Evolutionary conservation across 805 yeast species (phyloP).

Genomic region (Barnettozyma sucrosica): DNA sequence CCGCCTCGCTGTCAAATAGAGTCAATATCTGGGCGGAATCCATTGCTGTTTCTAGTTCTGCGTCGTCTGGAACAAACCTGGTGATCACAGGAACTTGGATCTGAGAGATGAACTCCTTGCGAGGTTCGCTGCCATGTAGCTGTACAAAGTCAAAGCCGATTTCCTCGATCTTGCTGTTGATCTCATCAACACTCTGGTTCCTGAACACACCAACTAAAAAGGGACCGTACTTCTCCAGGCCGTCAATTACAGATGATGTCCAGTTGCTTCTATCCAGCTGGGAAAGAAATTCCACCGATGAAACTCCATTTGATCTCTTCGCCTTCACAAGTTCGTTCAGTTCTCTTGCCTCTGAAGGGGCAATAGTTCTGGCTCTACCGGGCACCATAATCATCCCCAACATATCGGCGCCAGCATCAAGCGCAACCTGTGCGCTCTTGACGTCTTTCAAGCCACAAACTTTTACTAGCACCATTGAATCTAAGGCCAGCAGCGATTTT

Average conservation of each 20-base stretch:
- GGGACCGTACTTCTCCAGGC: conserved; percentile 44
- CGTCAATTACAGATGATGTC: conserved; percentile 12
- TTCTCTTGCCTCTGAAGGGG: conserved; percentile 36
- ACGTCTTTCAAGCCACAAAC: conserved; percentile 74
- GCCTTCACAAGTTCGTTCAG: conserved; percentile 36
- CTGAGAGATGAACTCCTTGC: conserved; percentile 33
- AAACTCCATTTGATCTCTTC: conserved; percentile 2
- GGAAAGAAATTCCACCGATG: background rate
- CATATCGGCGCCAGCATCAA: conserved; percentile 65
- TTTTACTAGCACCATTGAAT: conserved; percentile 57
- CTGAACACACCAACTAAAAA: conserved; percentile 85
- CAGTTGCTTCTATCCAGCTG: background rate
- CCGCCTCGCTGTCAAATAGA: conserved; percentile 79
- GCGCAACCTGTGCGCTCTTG: conserved; percentile 67
- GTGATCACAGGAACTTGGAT: conserved; percentile 58
- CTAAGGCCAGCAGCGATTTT: too few relatives aligned
- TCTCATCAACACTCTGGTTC: conserved; percentile 67
- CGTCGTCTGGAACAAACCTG: conserved; percentile 60
- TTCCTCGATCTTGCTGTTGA: conserved; percentile 35
- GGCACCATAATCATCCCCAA: conserved; percentile 90
- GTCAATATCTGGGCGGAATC: conserved; percentile 44
- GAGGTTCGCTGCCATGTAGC: conserved; percentile 74
- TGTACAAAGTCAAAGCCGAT: conserved; percentile 73
- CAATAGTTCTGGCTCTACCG: conserved; percentile 64
- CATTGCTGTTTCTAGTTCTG: conserved; percentile 29